Conservation (phyloP, 1,284 basidiomycete species). For the Rhodotorula glutinis region DNA sequence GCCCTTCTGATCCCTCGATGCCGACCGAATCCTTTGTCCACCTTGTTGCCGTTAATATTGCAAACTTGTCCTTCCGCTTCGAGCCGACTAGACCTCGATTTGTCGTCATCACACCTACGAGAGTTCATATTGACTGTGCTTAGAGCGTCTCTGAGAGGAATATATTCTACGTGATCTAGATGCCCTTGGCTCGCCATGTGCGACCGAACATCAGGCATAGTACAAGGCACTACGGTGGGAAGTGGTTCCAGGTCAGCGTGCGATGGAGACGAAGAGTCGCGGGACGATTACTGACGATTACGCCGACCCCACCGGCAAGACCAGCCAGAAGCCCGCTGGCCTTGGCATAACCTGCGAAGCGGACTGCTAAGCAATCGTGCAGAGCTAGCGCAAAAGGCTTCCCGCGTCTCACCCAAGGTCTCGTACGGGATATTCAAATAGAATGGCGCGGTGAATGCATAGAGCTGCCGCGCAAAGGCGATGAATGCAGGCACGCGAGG, state of each 20-base stretch:
- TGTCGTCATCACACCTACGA: no score
- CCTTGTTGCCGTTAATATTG: slow-evolving; percentile 1
- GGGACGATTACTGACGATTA: slow-evolving; percentile 3
- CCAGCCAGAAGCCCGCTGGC: slow-evolving; percentile 23
- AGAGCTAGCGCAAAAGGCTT: not conserved
- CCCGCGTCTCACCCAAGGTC: not conserved
- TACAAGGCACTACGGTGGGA: not conserved
- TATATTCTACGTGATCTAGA: not conserved
- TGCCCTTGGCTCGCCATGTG: slow-evolving; percentile 7
- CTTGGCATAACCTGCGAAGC: slow-evolving; percentile 12
- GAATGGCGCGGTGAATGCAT: slow-evolving; percentile 36
- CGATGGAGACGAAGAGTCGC: fast-evolving
- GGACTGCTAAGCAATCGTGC: not conserved
- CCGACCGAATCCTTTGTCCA: not conserved
- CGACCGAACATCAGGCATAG: slow-evolving; percentile 1
- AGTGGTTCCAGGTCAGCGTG: no score
- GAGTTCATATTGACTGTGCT: no score
- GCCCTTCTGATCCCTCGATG: no score
- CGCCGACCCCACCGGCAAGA: slow-evolving; percentile 10
- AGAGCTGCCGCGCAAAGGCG: slow-evolving; percentile 20
- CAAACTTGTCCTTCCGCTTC: no score
- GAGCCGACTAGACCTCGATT: no score
- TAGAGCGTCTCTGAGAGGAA: no score
- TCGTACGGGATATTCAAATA: slow-evolving; percentile 31
- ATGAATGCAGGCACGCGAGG: slow-evolving; percentile 22